These are phyloP conservation scores for Ascoidea asiatica DNA, from an alignment of 805 yeast species.

Conservation along the genomic window DNA sequence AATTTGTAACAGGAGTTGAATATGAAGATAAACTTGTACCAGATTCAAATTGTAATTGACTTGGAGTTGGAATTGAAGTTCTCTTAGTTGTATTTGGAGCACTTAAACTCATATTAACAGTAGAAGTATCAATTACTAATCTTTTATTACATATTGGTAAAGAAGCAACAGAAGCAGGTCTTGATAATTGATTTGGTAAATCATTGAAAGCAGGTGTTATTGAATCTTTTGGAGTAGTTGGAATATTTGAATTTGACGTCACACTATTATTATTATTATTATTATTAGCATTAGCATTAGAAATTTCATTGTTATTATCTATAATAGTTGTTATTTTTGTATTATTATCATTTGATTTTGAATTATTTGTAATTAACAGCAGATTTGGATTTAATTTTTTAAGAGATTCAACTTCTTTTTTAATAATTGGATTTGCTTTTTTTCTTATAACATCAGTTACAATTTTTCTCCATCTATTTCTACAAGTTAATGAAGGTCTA, in stretches of 20 bases:
- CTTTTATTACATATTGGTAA: constrained; percentile 1
- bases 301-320: not conserved
- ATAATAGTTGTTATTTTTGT: not conserved
- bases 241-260: not conserved
- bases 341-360: not conserved
- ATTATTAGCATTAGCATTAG: not conserved
- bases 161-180: constrained; percentile 1
- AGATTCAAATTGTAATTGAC: not conserved
- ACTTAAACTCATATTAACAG: constrained; percentile 4
- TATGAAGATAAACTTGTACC: not conserved
- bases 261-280: not conserved
- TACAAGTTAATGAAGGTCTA: constrained; percentile 78
- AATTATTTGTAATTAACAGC: not conserved
- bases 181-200: not conserved
- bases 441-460: constrained; percentile 64
- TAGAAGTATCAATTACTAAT: constrained; percentile 9
- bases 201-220: not conserved
- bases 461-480: constrained; percentile 86
- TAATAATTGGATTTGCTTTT: constrained; percentile 40
- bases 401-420: constrained; percentile 43
- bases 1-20: not conserved
- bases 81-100: not conserved
- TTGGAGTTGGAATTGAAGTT: not conserved
- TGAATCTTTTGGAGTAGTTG: not conserved
- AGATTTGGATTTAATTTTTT: constrained; percentile 14